Percentiles rank a stretch among this genome's conserved stretches.
Evolutionary conservation across 2,329 filamentous ascomycete species (phyloP).

Genomic region (Beauveria medogensis): DNA sequence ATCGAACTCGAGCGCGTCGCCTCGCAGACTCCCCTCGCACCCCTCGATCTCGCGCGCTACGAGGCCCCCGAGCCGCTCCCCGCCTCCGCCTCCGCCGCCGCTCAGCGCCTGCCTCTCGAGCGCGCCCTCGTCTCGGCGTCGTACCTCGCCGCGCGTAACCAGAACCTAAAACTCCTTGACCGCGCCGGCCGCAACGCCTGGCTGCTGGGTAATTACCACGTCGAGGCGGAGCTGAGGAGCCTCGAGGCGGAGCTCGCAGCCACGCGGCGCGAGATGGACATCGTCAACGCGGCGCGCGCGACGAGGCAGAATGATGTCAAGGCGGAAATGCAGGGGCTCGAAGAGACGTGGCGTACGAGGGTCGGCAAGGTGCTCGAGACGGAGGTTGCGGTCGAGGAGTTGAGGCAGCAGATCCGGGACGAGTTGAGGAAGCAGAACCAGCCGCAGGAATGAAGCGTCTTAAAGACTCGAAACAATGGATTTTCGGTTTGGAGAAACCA

Average conservation of each 20-base stretch:
- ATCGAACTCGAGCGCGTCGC: conserved; percentile 62
- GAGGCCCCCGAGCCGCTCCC: conserved; percentile 57
- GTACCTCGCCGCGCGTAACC: conserved; percentile 43
- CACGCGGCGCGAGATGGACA: conserved; percentile 61
- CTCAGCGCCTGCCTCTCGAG: conserved; percentile 57
- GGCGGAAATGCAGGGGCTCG: conserved; percentile 65
- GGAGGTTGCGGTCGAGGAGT: conserved; percentile 70
- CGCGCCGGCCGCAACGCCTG: conserved; percentile 82
- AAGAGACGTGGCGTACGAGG: conserved; percentile 71
- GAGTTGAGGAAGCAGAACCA: conserved; percentile 35
- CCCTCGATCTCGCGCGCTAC: conserved; percentile 72
- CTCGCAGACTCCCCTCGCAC: conserved; percentile 31
- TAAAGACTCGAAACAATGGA: too few relatives aligned
- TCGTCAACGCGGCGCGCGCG: conserved; percentile 62
- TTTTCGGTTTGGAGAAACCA: background rate
- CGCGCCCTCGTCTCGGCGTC: conserved; percentile 40
- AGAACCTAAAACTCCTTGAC: conserved; percentile 65
- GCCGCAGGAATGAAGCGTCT: background rate
- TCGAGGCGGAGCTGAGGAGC: conserved; percentile 57
- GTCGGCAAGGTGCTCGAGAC: conserved; percentile 77
- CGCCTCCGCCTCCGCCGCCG: conserved; percentile 17
- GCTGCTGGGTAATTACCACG: conserved; percentile 74
- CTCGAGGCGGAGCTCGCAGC: conserved; percentile 69
- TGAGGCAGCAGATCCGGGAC: conserved; percentile 60
- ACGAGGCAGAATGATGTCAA: conserved; percentile 60